Evolutionary conservation across 1,284 basidiomycete species (phyloP).

Genomic region (Fomitopsis schrenkii): DNA sequence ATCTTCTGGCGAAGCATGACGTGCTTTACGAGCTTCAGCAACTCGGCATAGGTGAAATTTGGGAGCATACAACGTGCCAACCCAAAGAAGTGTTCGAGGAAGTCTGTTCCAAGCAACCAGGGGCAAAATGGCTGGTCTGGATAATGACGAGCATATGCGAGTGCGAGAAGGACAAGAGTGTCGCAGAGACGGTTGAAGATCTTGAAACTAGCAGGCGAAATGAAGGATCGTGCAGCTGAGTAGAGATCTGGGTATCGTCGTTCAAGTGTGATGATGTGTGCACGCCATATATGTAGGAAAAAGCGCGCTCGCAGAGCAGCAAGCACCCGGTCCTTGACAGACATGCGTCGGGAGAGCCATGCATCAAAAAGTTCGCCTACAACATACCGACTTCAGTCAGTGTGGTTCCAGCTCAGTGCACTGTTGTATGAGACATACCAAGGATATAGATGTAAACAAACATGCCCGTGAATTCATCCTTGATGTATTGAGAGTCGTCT

Average conservation of each 20-base stretch:
- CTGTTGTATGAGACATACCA: conserved; percentile 10
- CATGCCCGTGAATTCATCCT: conserved; percentile 16
- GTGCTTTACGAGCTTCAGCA: conserved; percentile 21
- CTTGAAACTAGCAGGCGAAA: conserved; percentile 22
- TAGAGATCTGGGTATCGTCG: too few species aligned
- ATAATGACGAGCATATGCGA: conserved; percentile 14
- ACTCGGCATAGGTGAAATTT: conserved; percentile 23
- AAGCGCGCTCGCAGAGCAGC: conserved; percentile 20
- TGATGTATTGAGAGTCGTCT: background rate
- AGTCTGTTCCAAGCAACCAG: conserved; percentile 22
- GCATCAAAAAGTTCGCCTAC: background rate
- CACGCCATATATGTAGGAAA: conserved; percentile 20
- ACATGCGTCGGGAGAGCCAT: conserved; percentile 12
- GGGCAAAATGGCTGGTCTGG: conserved; percentile 22
- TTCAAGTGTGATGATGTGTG: conserved; percentile 16
- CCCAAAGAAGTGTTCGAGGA: conserved; percentile 28
- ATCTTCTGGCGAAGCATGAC: conserved; percentile 20
- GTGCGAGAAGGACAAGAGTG: conserved; percentile 13
- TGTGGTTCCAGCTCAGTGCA: background rate
- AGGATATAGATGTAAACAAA: conserved; percentile 24
- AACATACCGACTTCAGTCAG: background rate
- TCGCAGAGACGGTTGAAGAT: conserved; percentile 26
- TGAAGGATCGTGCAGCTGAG: conserved; percentile 15
- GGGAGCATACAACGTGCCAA: conserved; percentile 21
- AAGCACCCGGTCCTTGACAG: conserved; percentile 12